Evolutionary conservation across 169 alveolate species (phyloP), one percentile per base, ranked within the genome.

Genomic region (Plasmodium gonderi): DNA sequence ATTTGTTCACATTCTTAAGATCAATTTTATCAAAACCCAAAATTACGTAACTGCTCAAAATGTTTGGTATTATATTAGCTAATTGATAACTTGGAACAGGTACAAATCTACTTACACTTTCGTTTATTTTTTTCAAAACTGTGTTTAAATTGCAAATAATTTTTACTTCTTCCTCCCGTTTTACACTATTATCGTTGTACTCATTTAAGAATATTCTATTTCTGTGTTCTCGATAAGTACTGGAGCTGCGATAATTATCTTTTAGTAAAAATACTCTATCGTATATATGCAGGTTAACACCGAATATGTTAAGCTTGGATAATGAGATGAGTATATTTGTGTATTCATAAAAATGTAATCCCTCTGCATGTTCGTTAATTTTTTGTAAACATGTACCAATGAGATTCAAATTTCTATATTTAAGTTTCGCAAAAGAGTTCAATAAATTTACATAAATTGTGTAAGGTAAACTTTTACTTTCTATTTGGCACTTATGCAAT

Each of bases 381-480:
- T 47, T 83, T 4, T 69, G 20, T 83, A 83, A 40, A 17, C 81
- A 83, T 2, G 79, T 72, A 26, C 64, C 83, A 23, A 83, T 83
- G 6, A 83, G 20, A 26, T 17, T 60, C 29, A 83, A 14, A 69
- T 83, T 83, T 83, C 92, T 49, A 76, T 83, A 83, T 42, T 65
- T 83, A 20, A 83, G 54, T 72, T 83, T 83, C 65, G 92, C 92
- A 83, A 83, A 83, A 1, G 92, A 83, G 8, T 83, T 83, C 44
- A 83, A 8, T 47, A 83, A 69, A 74, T 83, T 83, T 83, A 83
- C 60, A 42, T 69, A 83, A 69, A 74, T 72, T 3, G 76, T 40
- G 38, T 65, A 47, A 20, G 69, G 76, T 1, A 31, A 11, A 17
- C 17, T 5, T 72, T 74, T 83, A 7, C 77, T 51, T 69, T 76